These are phyloP conservation scores for Musa beccarii DNA, from an alignment of 176 grass and related monocot species.

Conservation along the genomic window DNA sequence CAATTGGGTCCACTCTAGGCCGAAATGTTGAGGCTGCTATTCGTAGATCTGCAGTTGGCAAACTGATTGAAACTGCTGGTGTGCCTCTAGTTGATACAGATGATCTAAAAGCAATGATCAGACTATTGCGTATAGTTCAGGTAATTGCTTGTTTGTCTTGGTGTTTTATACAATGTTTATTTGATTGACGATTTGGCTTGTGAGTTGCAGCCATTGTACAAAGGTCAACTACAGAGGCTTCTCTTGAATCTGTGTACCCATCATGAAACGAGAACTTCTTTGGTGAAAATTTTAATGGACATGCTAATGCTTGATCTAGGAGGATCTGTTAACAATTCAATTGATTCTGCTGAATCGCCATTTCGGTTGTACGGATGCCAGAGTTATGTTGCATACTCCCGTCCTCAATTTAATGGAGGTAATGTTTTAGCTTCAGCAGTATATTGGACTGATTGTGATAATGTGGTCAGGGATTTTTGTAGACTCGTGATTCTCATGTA, in stretches of 20 bases:
- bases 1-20: constrained; percentile 39
- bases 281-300: constrained; percentile 83
- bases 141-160: constrained; percentile 33
- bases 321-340: constrained; percentile 47
- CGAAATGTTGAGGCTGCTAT: constrained; percentile 52
- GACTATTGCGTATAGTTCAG: constrained; percentile 86
- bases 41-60: constrained; percentile 47
- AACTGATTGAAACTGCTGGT: constrained; percentile 78
- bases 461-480: neutral
- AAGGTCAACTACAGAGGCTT: constrained; percentile 87
- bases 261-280: constrained; percentile 65
- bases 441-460: neutral
- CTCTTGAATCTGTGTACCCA: constrained; percentile 90
- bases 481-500: neutral
- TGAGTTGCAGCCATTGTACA: constrained; percentile 75
- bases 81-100: constrained; percentile 71
- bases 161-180: neutral
- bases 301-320: constrained; percentile 99
- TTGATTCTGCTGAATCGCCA: constrained; percentile 44
- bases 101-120: constrained; percentile 82
- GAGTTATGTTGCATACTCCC: constrained; percentile 87
- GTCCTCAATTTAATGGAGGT: constrained; percentile 84
- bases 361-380: constrained; percentile 96
- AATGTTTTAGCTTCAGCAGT: constrained; percentile 21
- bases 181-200: constrained; percentile 14